phyloP scores from a whole-genome alignment of 768 basidiomycete species.

The Mycena albidolilacea region DNA sequence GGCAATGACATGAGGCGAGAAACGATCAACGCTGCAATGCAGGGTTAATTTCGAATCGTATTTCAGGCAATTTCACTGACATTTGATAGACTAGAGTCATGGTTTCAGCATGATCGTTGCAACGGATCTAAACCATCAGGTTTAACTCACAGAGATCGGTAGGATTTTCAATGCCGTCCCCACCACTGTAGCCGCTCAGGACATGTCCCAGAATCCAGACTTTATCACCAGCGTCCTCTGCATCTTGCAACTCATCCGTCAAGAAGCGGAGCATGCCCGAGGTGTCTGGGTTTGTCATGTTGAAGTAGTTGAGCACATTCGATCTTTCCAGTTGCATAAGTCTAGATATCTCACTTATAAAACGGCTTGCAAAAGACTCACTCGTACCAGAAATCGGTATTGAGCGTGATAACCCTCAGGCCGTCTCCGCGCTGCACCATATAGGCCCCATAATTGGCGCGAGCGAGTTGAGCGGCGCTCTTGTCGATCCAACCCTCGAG shows the following conservation, averaged over 20 bases:
- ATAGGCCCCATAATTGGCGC: conserved; percentile 80
- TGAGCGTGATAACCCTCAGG: conserved; percentile 78
- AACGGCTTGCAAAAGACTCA: conserved; percentile 51
- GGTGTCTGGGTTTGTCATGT: conserved; percentile 75
- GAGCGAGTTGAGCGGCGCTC: conserved; percentile 69
- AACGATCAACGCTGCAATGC: conserved; percentile 73
- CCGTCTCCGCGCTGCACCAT: conserved; percentile 78
- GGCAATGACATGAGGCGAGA: conserved; percentile 82
- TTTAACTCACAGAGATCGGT: conserved; percentile 74
- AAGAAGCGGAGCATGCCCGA: conserved; percentile 86
- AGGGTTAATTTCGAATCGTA: conserved; percentile 16
- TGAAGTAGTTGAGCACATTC: conserved; percentile 85
- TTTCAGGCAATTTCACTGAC: conserved; percentile 45
- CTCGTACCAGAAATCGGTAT: conserved; percentile 76
- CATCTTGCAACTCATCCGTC: conserved; percentile 83
- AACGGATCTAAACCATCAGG: background rate
- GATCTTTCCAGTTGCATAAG: conserved; percentile 53
- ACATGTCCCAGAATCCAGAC: conserved; percentile 73
- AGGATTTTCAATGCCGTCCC: conserved; percentile 83
- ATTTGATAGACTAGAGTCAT: conserved; percentile 54
- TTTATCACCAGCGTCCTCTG: conserved; percentile 79
- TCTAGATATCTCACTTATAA: conserved; percentile 18
- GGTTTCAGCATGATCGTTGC: conserved; percentile 21
- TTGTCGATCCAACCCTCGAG: conserved; percentile 78
- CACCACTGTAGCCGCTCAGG: conserved; percentile 61